phyloP scores from a whole-genome alignment of 2,329 filamentous ascomycete genomes.

The Pyrenochaeta sp. region DNA sequence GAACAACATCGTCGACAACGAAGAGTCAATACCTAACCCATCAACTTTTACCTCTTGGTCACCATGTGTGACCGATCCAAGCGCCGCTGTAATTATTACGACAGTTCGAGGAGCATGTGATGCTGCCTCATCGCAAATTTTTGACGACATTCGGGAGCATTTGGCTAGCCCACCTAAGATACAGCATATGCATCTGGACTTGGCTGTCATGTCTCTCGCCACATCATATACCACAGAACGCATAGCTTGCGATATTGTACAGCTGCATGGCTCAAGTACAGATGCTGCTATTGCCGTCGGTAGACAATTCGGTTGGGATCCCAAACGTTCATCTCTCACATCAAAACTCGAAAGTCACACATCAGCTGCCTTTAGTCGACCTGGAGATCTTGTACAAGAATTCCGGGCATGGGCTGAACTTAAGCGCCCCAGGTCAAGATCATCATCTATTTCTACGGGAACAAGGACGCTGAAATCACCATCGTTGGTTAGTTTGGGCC shows the following conservation, averaged over 20 bases:
- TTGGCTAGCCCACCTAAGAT: slow-evolving; percentile 25
- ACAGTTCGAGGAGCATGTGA: slow-evolving; percentile 31
- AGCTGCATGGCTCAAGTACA: slow-evolving; percentile 27
- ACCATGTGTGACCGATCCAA: slow-evolving; percentile 26
- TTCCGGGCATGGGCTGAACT: slow-evolving; percentile 43
- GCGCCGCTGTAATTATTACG: slow-evolving; percentile 30
- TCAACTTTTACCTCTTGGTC: slow-evolving; percentile 41
- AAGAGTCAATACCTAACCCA: slow-evolving; percentile 30
- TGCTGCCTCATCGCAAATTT: slow-evolving; percentile 23
- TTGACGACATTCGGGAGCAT: slow-evolving; percentile 23
- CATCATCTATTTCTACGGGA: slow-evolving; percentile 13
- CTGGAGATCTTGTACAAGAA: slow-evolving; percentile 38
- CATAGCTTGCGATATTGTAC: slow-evolving; percentile 34
- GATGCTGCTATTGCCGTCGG: slow-evolving; percentile 35
- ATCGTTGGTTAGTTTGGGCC: background rate
- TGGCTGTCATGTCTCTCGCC: slow-evolving; percentile 31
- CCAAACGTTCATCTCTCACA: slow-evolving; percentile 32
- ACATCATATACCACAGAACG: slow-evolving; percentile 22
- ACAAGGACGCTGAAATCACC: background rate
- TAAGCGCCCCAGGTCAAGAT: slow-evolving; percentile 10
- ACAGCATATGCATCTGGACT: slow-evolving; percentile 36
- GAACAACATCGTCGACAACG: slow-evolving; percentile 38
- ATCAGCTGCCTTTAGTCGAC: slow-evolving; percentile 27
- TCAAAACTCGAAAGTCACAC: slow-evolving; percentile 21
- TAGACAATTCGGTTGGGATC: slow-evolving; percentile 42